Conservation (phyloP, 1,284 basidiomycete species). For the Butyriboletus pseudospeciosus region DNA sequence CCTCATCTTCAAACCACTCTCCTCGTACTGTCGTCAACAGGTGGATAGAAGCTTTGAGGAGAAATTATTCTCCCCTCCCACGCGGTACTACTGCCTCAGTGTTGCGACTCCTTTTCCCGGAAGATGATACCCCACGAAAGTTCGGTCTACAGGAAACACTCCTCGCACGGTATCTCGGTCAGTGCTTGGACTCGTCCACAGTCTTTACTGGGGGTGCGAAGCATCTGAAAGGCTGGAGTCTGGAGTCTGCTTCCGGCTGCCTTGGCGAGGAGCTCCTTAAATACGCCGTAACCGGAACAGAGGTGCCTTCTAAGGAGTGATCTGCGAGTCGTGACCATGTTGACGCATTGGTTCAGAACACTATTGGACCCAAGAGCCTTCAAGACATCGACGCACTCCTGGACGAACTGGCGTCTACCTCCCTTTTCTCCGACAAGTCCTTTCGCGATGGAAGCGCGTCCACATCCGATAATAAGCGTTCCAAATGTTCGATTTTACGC, state of each 20-base stretch:
- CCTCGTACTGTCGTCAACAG: constrained; percentile 39
- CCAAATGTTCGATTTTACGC: constrained; percentile 43
- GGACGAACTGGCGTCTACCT: constrained; percentile 67
- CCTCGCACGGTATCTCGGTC: constrained; percentile 54
- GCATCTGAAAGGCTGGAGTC: constrained; percentile 49
- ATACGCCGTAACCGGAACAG: constrained; percentile 25
- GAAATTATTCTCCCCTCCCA: constrained; percentile 45
- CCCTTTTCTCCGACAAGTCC: constrained; percentile 50
- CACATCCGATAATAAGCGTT: constrained; percentile 27
- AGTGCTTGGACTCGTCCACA: constrained; percentile 45
- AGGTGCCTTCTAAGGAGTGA: constrained; percentile 12
- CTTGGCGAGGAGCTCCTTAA: constrained; percentile 62
- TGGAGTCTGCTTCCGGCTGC: constrained; percentile 52
- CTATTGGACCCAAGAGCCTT: constrained; percentile 38
- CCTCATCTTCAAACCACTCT: constrained; percentile 27
- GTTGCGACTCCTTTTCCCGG: constrained; percentile 77
- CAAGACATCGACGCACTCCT: constrained; percentile 60
- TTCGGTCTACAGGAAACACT: constrained; percentile 70
- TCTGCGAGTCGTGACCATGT: not conserved
- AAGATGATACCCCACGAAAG: constrained; percentile 65
- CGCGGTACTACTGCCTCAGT: constrained; percentile 48
- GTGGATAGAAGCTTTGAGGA: constrained; percentile 47
- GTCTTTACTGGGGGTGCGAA: constrained; percentile 22
- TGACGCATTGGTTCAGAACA: constrained; percentile 19
- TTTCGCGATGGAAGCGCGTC: constrained; percentile 25